Conservation (phyloP, 2,329 filamentous ascomycete species). For the Penicillium polonicum region DNA sequence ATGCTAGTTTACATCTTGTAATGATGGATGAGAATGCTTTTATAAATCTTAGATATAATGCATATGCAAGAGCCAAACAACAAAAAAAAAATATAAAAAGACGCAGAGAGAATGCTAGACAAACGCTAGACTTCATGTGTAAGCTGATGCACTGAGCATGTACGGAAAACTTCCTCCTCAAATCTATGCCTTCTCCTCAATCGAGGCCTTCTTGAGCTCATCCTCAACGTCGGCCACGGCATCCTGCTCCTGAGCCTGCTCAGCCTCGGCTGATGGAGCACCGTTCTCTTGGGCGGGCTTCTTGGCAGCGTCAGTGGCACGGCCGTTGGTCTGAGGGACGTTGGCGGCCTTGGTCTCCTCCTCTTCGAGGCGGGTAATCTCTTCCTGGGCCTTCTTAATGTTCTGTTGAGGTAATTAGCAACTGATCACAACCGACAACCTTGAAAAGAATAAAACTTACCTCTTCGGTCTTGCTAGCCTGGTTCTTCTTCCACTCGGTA, state of each 20-base stretch:
- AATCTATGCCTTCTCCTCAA: conserved; percentile 54
- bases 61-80: conserved; percentile 15
- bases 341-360: conserved; percentile 64
- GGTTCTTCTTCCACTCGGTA: conserved; percentile 85
- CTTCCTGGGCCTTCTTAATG: conserved; percentile 92
- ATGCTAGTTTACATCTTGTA: background rate
- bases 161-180: conserved; percentile 4
- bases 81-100: conserved; percentile 3
- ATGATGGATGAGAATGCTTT: conserved; percentile 2
- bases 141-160: conserved; percentile 16
- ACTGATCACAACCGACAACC: background rate
- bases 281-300: conserved; percentile 57
- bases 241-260: conserved; percentile 58
- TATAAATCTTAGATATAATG: conserved; percentile 22
- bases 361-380: conserved; percentile 78
- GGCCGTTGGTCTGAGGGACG: conserved; percentile 43
- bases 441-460: conserved; percentile 55
- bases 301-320: conserved; percentile 52
- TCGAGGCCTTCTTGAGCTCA: conserved; percentile 59
- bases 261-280: conserved; percentile 52
- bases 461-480: conserved; percentile 83
- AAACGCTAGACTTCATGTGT: conserved; percentile 24
- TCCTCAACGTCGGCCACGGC: conserved; percentile 58
- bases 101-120: conserved; percentile 26
- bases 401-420: conserved; percentile 62